A percentile compares a stretch with the other conserved stretches of the same genome.
Evolutionary conservation across 2,329 filamentous ascomycete genomes (phyloP).

Genomic region (Xylariaceae sp.): DNA sequence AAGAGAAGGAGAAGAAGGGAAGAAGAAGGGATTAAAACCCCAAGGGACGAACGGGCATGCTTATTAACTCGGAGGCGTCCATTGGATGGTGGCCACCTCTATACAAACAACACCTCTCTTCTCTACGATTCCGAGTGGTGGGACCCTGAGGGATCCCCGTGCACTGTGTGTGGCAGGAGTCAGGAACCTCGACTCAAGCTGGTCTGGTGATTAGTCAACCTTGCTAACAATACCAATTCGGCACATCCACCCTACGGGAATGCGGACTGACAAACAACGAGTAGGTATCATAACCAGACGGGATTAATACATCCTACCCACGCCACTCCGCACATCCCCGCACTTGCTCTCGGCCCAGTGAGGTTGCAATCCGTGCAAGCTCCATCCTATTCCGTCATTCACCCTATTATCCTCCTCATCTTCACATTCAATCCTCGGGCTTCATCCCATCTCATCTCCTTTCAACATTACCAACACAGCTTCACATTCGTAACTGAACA

Average conservation of each 20-base stretch:
- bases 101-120: not conserved
- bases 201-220: too few relatives aligned
- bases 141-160: conserved; percentile 7
- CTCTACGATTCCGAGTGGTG: conserved; percentile 3
- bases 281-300: too few relatives aligned
- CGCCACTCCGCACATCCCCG: not conserved
- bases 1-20: not conserved
- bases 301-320: not conserved
- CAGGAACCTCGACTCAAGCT: not conserved
- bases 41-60: conserved; percentile 2
- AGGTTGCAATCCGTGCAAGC: too few relatives aligned
- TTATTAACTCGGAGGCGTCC: conserved; percentile 13
- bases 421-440: too few relatives aligned
- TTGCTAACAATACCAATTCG: too few relatives aligned
- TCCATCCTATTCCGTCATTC: too few relatives aligned
- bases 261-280: too few relatives aligned
- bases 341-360: not conserved
- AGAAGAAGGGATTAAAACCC: conserved; percentile 1
- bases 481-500: too few relatives aligned
- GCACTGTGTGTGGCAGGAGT: not conserved
- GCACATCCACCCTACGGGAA: too few relatives aligned
- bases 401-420: too few relatives aligned
- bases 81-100: conserved; percentile 14
- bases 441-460: too few relatives aligned
- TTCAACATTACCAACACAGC: too few relatives aligned